A percentile compares a stretch with the other conserved stretches of the same genome.
Evolutionary conservation across 2,329 filamentous ascomycete genomes (phyloP).

Genomic region (Pseudonectria buxi): DNA sequence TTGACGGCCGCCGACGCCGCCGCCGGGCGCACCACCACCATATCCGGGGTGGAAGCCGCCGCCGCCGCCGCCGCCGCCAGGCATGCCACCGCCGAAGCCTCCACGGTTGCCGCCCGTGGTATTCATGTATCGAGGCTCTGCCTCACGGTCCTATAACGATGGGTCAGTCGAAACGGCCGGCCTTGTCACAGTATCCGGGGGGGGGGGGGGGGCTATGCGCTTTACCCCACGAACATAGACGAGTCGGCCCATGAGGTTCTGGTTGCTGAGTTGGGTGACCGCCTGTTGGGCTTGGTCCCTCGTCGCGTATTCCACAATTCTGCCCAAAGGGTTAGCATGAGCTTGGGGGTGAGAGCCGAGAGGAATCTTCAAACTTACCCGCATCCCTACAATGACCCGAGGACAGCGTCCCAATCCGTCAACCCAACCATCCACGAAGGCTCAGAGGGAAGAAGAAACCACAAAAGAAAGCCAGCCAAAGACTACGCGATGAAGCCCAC

Average conservation of each 20-base stretch:
- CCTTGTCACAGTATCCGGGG: not conserved
- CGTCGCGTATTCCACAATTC: slow-evolving; percentile 99
- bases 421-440: slow-evolving; percentile 92
- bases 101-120: slow-evolving; percentile 57
- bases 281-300: slow-evolving; percentile 98
- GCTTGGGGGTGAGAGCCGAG: not conserved
- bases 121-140: slow-evolving; percentile 91
- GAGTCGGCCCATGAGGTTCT: slow-evolving; percentile 96
- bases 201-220: slow-evolving; percentile 2
- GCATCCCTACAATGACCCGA: slow-evolving; percentile 96
- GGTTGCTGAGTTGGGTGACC: slow-evolving; percentile 96
- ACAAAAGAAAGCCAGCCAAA: slow-evolving; percentile 78
- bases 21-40: slow-evolving; percentile 37
- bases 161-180: slow-evolving; percentile 1
- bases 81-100: slow-evolving; percentile 51
- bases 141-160: slow-evolving; percentile 75
- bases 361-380: slow-evolving; percentile 61
- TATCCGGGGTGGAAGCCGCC: slow-evolving; percentile 21
- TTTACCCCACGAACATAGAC: slow-evolving; percentile 96
- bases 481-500: slow-evolving; percentile 92
- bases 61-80: slow-evolving; percentile 44
- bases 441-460: slow-evolving; percentile 53
- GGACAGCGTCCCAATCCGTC: slow-evolving; percentile 94
- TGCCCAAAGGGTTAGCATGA: slow-evolving; percentile 36
- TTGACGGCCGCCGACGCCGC: slow-evolving; percentile 67